Conservation (phyloP, 805 yeast species). For the Candida ovalis region DNA sequence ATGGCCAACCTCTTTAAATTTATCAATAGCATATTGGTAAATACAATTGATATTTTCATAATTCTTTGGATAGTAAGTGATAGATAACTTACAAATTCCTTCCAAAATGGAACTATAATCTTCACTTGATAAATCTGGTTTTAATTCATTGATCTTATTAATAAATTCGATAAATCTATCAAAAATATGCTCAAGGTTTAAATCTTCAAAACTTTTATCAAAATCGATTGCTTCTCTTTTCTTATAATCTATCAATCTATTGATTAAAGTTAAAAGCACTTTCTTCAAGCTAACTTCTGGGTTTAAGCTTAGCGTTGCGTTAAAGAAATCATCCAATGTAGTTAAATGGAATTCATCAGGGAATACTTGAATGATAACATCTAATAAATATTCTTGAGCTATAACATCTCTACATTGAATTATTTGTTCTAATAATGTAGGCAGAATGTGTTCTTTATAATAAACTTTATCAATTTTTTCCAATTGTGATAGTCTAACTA, state of each 20-base stretch:
- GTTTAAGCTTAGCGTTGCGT: conserved; percentile 60
- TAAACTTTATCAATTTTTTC: conserved; percentile 62
- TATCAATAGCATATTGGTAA: conserved; percentile 50
- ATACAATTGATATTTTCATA: conserved; percentile 58
- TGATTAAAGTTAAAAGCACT: conserved; percentile 66
- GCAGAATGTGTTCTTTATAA: conserved; percentile 56
- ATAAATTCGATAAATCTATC: conserved; percentile 65
- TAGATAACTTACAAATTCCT: conserved; percentile 59
- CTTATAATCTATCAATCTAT: conserved; percentile 59
- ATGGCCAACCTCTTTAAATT: conserved; percentile 25
- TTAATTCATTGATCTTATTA: conserved; percentile 46
- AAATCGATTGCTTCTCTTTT: conserved; percentile 33
- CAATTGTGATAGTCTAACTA: conserved; percentile 83
- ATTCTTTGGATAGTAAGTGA: conserved; percentile 63
- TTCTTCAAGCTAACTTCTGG: conserved; percentile 68
- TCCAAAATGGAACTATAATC: conserved; percentile 64
- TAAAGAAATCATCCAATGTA: conserved; percentile 65
- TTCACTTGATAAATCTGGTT: conserved; percentile 63
- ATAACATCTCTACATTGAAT: conserved; percentile 87
- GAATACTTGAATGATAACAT: conserved; percentile 89
- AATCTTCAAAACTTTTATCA: conserved; percentile 11
- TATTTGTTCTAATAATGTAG: conserved; percentile 81
- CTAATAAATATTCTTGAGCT: conserved; percentile 89
- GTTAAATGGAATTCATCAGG: conserved; percentile 87
- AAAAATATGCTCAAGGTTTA: conserved; percentile 39